phyloP scores from a whole-genome alignment of 768 basidiomycete species.

The Leccinum subgranulosum region DNA sequence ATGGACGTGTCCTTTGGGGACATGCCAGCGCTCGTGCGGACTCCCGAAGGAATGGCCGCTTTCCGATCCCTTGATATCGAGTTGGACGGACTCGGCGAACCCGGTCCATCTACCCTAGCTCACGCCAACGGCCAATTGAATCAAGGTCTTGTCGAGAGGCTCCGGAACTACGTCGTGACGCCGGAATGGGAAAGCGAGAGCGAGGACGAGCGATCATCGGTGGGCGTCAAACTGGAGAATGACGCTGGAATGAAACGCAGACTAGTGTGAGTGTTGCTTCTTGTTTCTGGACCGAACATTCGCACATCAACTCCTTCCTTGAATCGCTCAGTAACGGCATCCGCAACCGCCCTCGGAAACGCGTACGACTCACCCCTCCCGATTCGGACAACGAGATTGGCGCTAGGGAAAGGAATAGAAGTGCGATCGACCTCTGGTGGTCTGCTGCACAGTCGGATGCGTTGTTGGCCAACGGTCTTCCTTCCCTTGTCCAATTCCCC shows the following conservation, averaged over 20 bases:
- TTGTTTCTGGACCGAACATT: not conserved
- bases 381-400: conserved; percentile 33
- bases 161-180: conserved; percentile 16
- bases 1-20: conserved; percentile 59
- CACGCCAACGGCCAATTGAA: conserved; percentile 29
- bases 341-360: conserved; percentile 55
- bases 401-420: conserved; percentile 34
- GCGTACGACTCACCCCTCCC: conserved; percentile 47
- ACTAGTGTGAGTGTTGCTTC: conserved; percentile 20
- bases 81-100: conserved; percentile 38
- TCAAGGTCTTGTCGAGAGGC: conserved; percentile 17
- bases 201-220: conserved; percentile 28
- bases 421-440: conserved; percentile 70
- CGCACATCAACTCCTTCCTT: not conserved
- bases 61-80: conserved; percentile 61
- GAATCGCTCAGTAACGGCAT: conserved; percentile 20
- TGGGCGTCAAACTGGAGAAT: conserved; percentile 27
- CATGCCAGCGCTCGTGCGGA: conserved; percentile 64
- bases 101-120: conserved; percentile 32
- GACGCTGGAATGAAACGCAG: conserved; percentile 63
- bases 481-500: conserved; percentile 40
- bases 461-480: conserved; percentile 63
- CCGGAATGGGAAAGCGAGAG: conserved; percentile 37
- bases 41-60: conserved; percentile 67
- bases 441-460: conserved; percentile 59